These are phyloP conservation scores for Colletotrichum karsti DNA, from an alignment of 2,329 filamentous ascomycete genomes.

Conservation along the genomic window DNA sequence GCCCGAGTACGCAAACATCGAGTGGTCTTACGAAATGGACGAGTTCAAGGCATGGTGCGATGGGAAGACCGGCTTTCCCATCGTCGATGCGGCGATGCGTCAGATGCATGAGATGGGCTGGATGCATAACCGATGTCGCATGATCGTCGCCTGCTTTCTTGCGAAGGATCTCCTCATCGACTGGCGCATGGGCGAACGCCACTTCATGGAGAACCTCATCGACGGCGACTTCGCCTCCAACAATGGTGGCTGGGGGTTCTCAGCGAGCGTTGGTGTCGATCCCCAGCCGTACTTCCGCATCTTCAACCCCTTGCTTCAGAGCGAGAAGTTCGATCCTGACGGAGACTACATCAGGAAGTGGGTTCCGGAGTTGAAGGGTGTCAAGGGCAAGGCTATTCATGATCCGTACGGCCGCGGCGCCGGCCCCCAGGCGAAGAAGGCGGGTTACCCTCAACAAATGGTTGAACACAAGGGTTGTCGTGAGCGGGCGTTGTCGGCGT, in stretches of 20 bases:
- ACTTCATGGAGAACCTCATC: slow-evolving; percentile 83
- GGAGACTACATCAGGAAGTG: slow-evolving; percentile 85
- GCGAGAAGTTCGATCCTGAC: slow-evolving; percentile 83
- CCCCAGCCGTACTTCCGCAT: slow-evolving; percentile 91
- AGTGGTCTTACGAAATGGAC: slow-evolving; percentile 79
- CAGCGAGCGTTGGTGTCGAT: slow-evolving; percentile 77
- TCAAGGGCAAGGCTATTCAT: slow-evolving; percentile 77
- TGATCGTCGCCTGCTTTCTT: slow-evolving; percentile 85
- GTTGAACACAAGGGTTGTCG: slow-evolving; percentile 78
- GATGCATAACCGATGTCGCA: slow-evolving; percentile 88
- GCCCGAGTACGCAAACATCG: slow-evolving; percentile 82
- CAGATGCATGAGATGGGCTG: slow-evolving; percentile 74
- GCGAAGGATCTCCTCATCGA: slow-evolving; percentile 83
- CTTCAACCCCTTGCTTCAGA: slow-evolving; percentile 87
- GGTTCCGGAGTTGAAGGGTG: slow-evolving; percentile 76
- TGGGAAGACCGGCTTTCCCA: slow-evolving; percentile 81
- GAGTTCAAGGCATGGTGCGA: slow-evolving; percentile 79
- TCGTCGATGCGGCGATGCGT: slow-evolving; percentile 88
- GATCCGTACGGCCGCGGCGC: slow-evolving; percentile 79
- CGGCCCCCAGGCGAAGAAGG: slow-evolving; percentile 64
- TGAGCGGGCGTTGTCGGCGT: slow-evolving; percentile 72
- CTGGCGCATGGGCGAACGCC: slow-evolving; percentile 83
- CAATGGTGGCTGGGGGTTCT: slow-evolving; percentile 68
- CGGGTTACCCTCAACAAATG: slow-evolving; percentile 78
- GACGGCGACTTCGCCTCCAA: slow-evolving; percentile 85